Evolutionary conservation across 441 rosid genomes (phyloP), one percentile per base, ranked within the genome.

Genomic region (Capsella rubella): DNA sequence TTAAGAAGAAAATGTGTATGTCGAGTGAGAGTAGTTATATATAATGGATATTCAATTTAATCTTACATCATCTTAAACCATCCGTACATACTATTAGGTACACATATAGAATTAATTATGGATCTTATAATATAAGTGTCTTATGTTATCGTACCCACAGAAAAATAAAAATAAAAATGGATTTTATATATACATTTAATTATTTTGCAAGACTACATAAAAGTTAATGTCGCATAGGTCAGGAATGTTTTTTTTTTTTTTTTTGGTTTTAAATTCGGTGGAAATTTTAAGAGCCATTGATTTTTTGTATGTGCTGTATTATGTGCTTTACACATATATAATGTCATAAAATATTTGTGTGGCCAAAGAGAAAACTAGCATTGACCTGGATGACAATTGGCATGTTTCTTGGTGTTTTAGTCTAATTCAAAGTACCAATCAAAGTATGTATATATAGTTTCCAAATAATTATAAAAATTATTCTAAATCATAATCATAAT

Each of bases 311-410:
- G 62, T 77, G 80, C 80, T 77, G 80, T 57, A 71, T 64, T 25
- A 58, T 58, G 51, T 42, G 76, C 72, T 71, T 71, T 77, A 71
- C 80, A 71, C 80, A 64, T 76, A 70, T 64, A 13, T 50, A 57
- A 50, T 71, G 57, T 43, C 50, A 71, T 71, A 57, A 40, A 50
- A 65, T 57, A 76, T 45, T 21, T 53, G 53, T 55, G 61, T 63
- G 65, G 75, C 71, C 71, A 55, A 46, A 37, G 47, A 55, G 31
- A 71, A 77, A 77, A 50, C 56, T 64, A 43, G 80, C 29, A 47
- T 77, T 71, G 80, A 77, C 72, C 76, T 71, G 76, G 64, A 64
- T 73, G 65, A 73, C 71, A 71, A 71, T 64, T 71, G 80, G 76
- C 80, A 77, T 64, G 76, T 77, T 71, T 71, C 68, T 71, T 71